phyloP scores from a whole-genome alignment of 2,329 filamentous ascomycete genomes.

The Ophioceras dolichostomum region DNA sequence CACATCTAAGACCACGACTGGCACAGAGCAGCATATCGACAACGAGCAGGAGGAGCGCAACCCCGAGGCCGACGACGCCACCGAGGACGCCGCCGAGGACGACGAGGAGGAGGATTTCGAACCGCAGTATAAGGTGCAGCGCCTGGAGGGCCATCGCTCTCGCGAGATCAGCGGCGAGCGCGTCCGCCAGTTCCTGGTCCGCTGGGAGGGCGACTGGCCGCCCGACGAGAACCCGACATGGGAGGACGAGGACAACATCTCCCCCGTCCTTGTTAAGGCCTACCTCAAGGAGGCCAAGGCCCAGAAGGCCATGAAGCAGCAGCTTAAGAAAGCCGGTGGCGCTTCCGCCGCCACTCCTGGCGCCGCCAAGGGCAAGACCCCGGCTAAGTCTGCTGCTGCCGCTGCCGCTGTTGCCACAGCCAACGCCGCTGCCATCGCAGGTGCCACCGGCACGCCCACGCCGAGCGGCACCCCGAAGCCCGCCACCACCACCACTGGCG shows the following conservation, averaged over 20 bases:
- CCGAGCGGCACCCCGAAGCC: not conserved
- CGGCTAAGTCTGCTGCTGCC: not conserved
- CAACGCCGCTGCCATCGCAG: no score
- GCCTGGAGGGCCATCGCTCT: constrained; percentile 27
- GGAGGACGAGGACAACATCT: constrained; percentile 42
- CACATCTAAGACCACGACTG: no score
- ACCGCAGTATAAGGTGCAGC: constrained; percentile 28
- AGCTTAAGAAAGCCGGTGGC: not conserved
- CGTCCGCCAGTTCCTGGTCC: constrained; percentile 36
- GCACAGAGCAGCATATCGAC: no score
- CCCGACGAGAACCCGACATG: constrained; percentile 42
- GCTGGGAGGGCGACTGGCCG: constrained; percentile 46
- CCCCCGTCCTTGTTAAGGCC: constrained; percentile 23
- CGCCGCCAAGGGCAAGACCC: not conserved
- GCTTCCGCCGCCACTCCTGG: not conserved
- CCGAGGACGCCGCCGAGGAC: not conserved
- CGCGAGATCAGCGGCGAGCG: constrained; percentile 22
- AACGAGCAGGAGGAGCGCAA: no score
- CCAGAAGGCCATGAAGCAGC: constrained; percentile 9
- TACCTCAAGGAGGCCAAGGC: constrained; percentile 23
- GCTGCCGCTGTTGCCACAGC: no score
- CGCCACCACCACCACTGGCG: not conserved
- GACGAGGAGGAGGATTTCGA: constrained; percentile 11
- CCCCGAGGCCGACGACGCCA: not conserved
- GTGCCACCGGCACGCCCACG: no score